These are phyloP conservation scores for Mortierella claussenii DNA, from an alignment of 192 early-diverging fungal genomes.

Conservation along the genomic window DNA sequence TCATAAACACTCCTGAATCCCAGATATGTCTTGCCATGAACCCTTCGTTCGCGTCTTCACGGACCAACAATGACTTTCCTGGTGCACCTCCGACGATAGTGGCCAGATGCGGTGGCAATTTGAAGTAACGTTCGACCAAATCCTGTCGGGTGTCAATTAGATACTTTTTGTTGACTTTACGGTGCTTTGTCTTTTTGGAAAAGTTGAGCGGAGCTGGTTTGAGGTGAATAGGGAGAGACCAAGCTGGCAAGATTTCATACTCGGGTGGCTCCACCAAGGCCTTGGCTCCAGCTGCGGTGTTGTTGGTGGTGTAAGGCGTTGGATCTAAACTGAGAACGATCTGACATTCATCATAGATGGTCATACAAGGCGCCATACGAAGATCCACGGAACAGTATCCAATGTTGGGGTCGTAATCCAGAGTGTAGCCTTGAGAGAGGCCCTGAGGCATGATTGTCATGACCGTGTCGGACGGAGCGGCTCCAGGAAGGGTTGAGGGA, in stretches of 20 bases:
- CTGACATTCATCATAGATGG: constrained; percentile 43
- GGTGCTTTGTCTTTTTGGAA: constrained; percentile 48
- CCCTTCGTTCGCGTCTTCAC: constrained; percentile 48
- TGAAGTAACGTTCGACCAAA: constrained; percentile 47
- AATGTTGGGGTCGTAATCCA: constrained; percentile 50
- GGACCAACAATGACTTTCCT: constrained; percentile 31
- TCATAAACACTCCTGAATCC: constrained; percentile 53
- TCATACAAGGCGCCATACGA: constrained; percentile 51
- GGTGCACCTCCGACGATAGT: constrained; percentile 21
- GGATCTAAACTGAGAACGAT: constrained; percentile 40
- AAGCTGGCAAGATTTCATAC: constrained; percentile 49
- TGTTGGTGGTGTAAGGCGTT: constrained; percentile 20
- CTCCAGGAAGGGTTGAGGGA: constrained; percentile 28
- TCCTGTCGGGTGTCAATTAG: constrained; percentile 46
- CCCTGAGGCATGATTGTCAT: constrained; percentile 53
- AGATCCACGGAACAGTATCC: constrained; percentile 48
- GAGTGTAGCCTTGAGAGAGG: constrained; percentile 38
- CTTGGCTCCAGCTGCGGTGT: constrained; percentile 11
- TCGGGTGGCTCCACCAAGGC: constrained; percentile 31
- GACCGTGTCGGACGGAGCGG: constrained; percentile 33
- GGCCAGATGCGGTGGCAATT: constrained; percentile 31
- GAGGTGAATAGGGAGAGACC: constrained; percentile 43
- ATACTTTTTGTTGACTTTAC: constrained; percentile 49
- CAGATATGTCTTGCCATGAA: constrained; percentile 53
- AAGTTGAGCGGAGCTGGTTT: constrained; percentile 41